These are phyloP conservation scores for Suillus fuscotomentosus DNA, from an alignment of 768 basidiomycete genomes.

Conservation along the genomic window DNA sequence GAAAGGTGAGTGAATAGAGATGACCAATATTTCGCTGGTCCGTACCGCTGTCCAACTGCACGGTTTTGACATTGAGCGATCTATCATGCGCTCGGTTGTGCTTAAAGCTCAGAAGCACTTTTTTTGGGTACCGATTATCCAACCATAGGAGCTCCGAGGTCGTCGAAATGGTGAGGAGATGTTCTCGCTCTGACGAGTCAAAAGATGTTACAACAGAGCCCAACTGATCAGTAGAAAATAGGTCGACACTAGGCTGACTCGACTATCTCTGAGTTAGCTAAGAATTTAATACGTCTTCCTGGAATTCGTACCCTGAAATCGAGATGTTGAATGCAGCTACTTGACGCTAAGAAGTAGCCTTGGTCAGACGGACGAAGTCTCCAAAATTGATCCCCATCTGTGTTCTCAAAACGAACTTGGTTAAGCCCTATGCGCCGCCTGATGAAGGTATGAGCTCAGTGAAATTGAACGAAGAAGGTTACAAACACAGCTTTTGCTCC, in stretches of 20 bases:
- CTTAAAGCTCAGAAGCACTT: conserved; percentile 58
- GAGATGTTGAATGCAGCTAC: conserved; percentile 38
- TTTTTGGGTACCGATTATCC: conserved; percentile 56
- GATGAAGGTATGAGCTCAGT: conserved; percentile 1
- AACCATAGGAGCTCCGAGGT: conserved; percentile 70
- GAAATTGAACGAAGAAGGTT: not conserved
- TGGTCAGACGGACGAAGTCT: conserved; percentile 42
- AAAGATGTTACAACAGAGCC: conserved; percentile 52
- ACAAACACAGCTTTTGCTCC: conserved; percentile 43
- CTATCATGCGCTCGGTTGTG: conserved; percentile 64
- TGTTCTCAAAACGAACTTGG: conserved; percentile 5
- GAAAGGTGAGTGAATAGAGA: conserved; percentile 3
- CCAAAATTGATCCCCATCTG: conserved; percentile 44
- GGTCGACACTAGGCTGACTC: conserved; percentile 17
- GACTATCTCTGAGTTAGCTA: conserved; percentile 28
- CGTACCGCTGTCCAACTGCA: conserved; percentile 34
- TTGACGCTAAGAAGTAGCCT: conserved; percentile 48
- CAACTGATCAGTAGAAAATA: conserved; percentile 36
- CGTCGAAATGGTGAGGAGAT: conserved; percentile 53
- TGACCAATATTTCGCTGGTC: not conserved
- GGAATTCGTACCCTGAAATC: conserved; percentile 57
- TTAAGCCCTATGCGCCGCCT: conserved; percentile 21
- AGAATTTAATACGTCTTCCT: conserved; percentile 1
- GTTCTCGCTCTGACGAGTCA: conserved; percentile 40
- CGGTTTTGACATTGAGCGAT: conserved; percentile 45